phyloP scores from a whole-genome alignment of 495 filamentous ascomycete genomes.

The Penicillium psychrofluorescens region DNA sequence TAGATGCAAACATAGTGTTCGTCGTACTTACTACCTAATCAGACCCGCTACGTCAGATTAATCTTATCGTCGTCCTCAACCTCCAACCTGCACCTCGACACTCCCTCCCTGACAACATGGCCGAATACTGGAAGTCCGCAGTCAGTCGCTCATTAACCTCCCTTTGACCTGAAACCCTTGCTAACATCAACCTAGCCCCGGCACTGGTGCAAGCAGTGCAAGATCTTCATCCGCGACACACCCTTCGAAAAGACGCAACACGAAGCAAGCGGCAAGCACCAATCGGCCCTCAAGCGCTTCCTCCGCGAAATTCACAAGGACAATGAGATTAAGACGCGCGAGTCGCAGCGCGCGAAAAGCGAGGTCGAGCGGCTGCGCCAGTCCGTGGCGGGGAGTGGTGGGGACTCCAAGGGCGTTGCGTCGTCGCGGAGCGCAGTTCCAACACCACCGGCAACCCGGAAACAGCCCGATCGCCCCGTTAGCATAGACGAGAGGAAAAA shows the following conservation, averaged over 20 bases:
- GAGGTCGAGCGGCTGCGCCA: conserved; percentile 86
- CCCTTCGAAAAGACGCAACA: conserved; percentile 84
- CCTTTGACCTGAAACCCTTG: too few species aligned
- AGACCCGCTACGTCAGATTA: too few species aligned
- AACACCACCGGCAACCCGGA: conserved; percentile 8
- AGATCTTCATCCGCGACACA: conserved; percentile 84
- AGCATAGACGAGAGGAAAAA: conserved; percentile 67
- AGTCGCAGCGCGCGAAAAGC: conserved; percentile 71
- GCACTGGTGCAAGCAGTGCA: conserved; percentile 98
- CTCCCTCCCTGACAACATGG: conserved; percentile 46
- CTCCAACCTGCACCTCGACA: not conserved
- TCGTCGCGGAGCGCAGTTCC: conserved; percentile 1
- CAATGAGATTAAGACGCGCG: conserved; percentile 69
- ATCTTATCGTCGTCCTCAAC: conserved; percentile 10
- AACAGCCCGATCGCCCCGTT: conserved; percentile 23
- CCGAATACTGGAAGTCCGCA: conserved; percentile 99
- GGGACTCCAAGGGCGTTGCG: conserved; percentile 8
- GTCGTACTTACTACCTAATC: too few species aligned
- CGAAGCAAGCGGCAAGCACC: conserved; percentile 83
- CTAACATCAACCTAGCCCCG: conserved; percentile 48
- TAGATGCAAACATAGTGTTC: not conserved
- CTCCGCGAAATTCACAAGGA: conserved; percentile 77
- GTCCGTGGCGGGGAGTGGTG: conserved; percentile 41
- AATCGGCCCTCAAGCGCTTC: conserved; percentile 81
- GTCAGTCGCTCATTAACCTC: conserved; percentile 27